Evolutionary conservation across 768 basidiomycete genomes (phyloP).

Genomic region (Ephemerocybe angulata): DNA sequence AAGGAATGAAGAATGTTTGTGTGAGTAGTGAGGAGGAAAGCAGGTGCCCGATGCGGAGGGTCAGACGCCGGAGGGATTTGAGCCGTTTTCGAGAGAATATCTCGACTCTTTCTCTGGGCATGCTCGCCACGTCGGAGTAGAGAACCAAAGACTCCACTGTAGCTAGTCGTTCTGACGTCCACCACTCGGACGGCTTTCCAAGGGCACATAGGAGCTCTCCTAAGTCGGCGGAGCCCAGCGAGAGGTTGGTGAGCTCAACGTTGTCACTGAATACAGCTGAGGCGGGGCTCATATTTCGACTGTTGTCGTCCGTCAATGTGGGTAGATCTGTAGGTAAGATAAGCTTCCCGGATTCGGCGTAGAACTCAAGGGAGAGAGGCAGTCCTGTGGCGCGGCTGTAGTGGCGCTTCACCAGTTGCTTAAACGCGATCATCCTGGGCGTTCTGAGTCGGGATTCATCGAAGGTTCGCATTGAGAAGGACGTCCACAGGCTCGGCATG

Average conservation of each 20-base stretch:
- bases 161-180: neutral
- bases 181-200: neutral
- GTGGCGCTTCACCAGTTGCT: neutral
- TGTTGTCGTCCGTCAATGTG: neutral
- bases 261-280: neutral
- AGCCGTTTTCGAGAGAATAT: neutral
- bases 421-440: neutral
- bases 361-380: slow-evolving; percentile 2
- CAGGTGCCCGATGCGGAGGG: neutral
- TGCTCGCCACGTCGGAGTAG: neutral
- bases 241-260: neutral
- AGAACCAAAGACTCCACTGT: neutral
- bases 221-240: neutral
- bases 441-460: neutral
- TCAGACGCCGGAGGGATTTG: neutral
- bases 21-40: neutral
- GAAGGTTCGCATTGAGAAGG: slow-evolving; percentile 2
- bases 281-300: neutral
- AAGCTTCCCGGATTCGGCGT: too few relatives aligned
- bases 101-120: neutral
- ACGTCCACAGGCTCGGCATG: slow-evolving; percentile 4
- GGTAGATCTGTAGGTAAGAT: too few relatives aligned
- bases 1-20: neutral
- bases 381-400: neutral
- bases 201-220: neutral